phyloP scores from a whole-genome alignment of 352 stramenopile species.

The Globisporangium nunn region DNA sequence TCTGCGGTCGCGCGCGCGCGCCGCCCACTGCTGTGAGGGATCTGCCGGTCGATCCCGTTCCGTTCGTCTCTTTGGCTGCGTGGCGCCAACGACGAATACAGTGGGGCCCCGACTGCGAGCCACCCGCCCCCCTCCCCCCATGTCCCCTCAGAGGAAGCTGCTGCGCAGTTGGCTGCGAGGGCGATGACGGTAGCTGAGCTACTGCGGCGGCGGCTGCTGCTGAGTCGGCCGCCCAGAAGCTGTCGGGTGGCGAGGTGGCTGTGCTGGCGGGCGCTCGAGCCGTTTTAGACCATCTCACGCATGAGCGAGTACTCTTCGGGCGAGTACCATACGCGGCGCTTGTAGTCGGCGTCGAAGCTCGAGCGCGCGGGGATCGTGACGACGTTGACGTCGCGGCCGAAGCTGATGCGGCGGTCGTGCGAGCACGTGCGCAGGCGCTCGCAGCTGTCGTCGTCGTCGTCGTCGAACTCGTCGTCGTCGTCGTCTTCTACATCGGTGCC shows the following conservation, averaged over 20 bases:
- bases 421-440: conserved; percentile 52
- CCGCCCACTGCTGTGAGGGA: conserved; percentile 6
- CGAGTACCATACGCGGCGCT: conserved; percentile 72
- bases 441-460: conserved; percentile 39
- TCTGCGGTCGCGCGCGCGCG: too few relatives aligned
- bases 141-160: too few relatives aligned
- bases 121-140: background rate
- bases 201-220: too few relatives aligned
- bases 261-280: conserved; percentile 6
- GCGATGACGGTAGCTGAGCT: too few relatives aligned
- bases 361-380: conserved; percentile 62
- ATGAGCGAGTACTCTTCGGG: conserved; percentile 53
- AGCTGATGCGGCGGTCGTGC: conserved; percentile 72
- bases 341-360: conserved; percentile 74
- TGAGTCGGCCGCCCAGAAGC: too few relatives aligned
- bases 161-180: too few relatives aligned
- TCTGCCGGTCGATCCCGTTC: conserved; percentile 10
- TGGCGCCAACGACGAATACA: background rate
- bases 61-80: background rate
- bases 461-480: conserved; percentile 40
- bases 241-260: conserved; percentile 1
- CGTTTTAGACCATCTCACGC: conserved; percentile 23
- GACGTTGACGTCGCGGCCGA: conserved; percentile 62
- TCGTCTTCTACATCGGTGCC: conserved; percentile 46
- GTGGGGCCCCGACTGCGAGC: conserved; percentile 7